Percentiles rank a stretch among this genome's conserved stretches.
phyloP scores from a whole-genome alignment of 345 rosid genomes.

The Hevea brasiliensis region DNA sequence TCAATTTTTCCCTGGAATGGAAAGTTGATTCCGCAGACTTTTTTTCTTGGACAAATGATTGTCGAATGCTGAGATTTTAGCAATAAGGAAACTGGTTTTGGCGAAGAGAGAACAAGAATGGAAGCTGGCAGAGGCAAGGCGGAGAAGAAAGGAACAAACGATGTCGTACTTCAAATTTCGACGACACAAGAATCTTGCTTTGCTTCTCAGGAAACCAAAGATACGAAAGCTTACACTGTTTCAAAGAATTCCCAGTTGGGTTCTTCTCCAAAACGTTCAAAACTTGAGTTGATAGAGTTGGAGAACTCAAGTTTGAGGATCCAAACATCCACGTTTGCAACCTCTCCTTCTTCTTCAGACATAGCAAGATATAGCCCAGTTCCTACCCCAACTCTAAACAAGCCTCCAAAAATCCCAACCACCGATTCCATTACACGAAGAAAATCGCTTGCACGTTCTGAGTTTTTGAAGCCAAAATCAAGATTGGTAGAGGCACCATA shows the following conservation, averaged over 20 bases:
- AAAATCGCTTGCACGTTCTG: slow-evolving; percentile 35
- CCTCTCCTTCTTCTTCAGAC: slow-evolving; percentile 31
- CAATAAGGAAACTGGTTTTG: background rate
- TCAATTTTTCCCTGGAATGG: too few relatives aligned
- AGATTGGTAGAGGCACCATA: slow-evolving; percentile 47
- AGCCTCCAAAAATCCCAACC: slow-evolving; percentile 41
- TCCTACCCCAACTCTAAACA: slow-evolving; percentile 21
- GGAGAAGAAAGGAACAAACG: slow-evolving; percentile 36
- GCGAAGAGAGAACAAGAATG: slow-evolving; percentile 11
- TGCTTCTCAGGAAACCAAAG: background rate
- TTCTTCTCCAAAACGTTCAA: slow-evolving; percentile 17
- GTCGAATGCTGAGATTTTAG: slow-evolving; percentile 1
- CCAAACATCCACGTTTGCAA: slow-evolving; percentile 15
- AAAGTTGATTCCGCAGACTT: background rate
- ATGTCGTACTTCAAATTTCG: slow-evolving; percentile 43
- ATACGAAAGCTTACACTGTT: background rate
- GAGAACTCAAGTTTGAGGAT: slow-evolving; percentile 17
- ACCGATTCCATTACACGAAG: slow-evolving; percentile 24
- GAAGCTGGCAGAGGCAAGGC: slow-evolving; percentile 23
- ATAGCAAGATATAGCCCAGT: slow-evolving; percentile 7
- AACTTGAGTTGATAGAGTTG: slow-evolving; percentile 22
- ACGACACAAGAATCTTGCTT: slow-evolving; percentile 16
- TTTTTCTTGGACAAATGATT: background rate
- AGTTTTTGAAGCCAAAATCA: slow-evolving; percentile 59
- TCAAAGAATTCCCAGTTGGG: slow-evolving; percentile 9